Base-by-base conservation (phyloP, 495 filamentous ascomycete species). In the Trypethelium eluteriae region DNA sequence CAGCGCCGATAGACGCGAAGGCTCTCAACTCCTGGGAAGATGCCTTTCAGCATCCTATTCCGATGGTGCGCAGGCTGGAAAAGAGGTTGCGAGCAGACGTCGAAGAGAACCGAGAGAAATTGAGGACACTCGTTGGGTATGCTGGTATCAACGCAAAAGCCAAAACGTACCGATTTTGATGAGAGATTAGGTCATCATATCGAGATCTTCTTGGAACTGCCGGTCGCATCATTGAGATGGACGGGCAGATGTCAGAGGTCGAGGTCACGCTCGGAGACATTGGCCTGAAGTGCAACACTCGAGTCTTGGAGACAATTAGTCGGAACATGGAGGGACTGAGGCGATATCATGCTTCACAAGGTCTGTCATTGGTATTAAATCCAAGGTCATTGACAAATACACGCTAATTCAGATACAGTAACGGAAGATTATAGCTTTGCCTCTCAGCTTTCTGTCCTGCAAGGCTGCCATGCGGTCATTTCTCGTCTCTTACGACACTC, bases 161-260 rank as follows among this genome's bases (percentile, higher is more conserved):
- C 7, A 16, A 39, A 7, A 35, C 35, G 64, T 39, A 2, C 16
- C 38, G 49, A 49, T 62, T 14, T 5, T 64, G 39, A 66, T 39
- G 69, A 18, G 9, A 61, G 62, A 25, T 44, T 44, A 36, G 38
- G 50, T 49, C 57, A 62, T n/a, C 49, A 89, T 98, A 98, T 76
- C 86, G 94, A 73, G 91, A 96, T 69, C 85, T 98, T 11, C 86
- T 98, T 25, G 90, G 89, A 59, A 97, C 95, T 0, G 94, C 94
- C 38, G 92, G 96, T 74, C 85, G 86, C 35, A 98, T 98, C 71
- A 86, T 97, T 38, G 81, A 85, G 62, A 97, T 98, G 93, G 87
- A 92, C 56, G 76, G 72, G 11, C 84, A 91, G 68, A 93, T 94
- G 77, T 82, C 88, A 62, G 73, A 82, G 16, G 88, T 91, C 32